Base-by-base conservation (phyloP, 2,329 filamentous ascomycete species). In the Fonsecaea multimorphosa region DNA sequence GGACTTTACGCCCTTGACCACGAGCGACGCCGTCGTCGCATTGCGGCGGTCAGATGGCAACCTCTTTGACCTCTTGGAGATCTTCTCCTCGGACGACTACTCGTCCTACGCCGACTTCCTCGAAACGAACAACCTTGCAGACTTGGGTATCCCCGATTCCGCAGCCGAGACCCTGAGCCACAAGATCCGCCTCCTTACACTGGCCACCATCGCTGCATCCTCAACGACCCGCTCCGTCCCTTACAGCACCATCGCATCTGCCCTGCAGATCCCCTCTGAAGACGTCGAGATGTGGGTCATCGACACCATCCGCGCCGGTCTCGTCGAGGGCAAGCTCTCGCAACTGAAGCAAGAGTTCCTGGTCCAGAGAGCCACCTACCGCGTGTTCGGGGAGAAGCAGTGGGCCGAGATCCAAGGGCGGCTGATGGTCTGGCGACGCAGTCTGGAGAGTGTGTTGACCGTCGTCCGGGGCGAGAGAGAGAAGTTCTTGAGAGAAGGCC, bases 231-330 rank as follows among this genome's bases (percentile, higher is more conserved):
- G 94, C 75, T 92, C 95, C 75, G 90, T 99, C 60, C 90, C 94
- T 67, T 99, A 99, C 81, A 84, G 85, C 71, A 87, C 87, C 75
- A 97, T 99, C 76, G 87, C 91, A 71, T 90, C 90, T 76, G 90
- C 92, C 5, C 87, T 99, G 54, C 90, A 95, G 79, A 89, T 99
- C 63, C 88, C 92, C 53, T 76, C 82, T 54, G 89, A 91, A 70
- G 92, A 98, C 70, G 92, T 98, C 49, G 95, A 99, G 85, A 91
- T 94, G 86, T 99, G 95, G 95, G 92, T 96, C 72, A 99, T 99
- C 75, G 95, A 99, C 78, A 93, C 96, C 72, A 97, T 99, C 81
- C 92, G 95, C 72, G 92, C 93, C 55, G 93, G 93, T 36, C 88
- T 99, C 40, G 92, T 99, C 59, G 95, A 99, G 83, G 95, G 95